Conservation (phyloP, 2,329 filamentous ascomycete genomes). For the Fusarium torreyae region DNA sequence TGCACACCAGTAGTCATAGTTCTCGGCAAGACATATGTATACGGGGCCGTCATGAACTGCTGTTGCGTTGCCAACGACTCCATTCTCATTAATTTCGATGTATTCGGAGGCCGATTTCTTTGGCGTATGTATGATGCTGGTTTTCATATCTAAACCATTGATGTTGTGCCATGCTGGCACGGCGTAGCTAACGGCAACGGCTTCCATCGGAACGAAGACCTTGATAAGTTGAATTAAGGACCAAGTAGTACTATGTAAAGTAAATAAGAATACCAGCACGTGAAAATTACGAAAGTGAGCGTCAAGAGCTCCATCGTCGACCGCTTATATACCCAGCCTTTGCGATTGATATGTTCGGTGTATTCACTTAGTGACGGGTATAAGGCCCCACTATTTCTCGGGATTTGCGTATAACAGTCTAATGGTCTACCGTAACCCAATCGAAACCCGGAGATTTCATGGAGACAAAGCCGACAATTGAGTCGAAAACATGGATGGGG, state of each 20-base stretch:
- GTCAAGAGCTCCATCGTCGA: neutral
- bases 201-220: slow-evolving; percentile 1
- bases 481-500: too few relatives aligned
- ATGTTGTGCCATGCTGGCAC: slow-evolving; percentile 1
- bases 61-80: slow-evolving; percentile 6
- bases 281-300: too few relatives aligned
- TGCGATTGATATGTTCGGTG: neutral
- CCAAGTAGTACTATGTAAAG: too few relatives aligned
- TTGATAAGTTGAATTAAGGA: too few relatives aligned
- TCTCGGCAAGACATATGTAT: slow-evolving; percentile 23
- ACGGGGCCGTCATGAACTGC: slow-evolving; percentile 21
- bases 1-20: slow-evolving; percentile 23
- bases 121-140: slow-evolving; percentile 13
- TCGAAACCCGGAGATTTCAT: too few relatives aligned
- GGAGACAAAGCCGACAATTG: too few relatives aligned
- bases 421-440: too few relatives aligned
- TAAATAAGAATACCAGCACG: too few relatives aligned
- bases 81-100: slow-evolving; percentile 3
- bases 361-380: slow-evolving; percentile 1
- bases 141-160: slow-evolving; percentile 19
- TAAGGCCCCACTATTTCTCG: neutral
- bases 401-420: neutral
- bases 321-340: neutral
- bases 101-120: slow-evolving; percentile 2
- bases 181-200: slow-evolving; percentile 8